These are phyloP conservation scores for Fraxinus americana DNA, from an alignment of 257 asterid genomes.

Conservation along the genomic window DNA sequence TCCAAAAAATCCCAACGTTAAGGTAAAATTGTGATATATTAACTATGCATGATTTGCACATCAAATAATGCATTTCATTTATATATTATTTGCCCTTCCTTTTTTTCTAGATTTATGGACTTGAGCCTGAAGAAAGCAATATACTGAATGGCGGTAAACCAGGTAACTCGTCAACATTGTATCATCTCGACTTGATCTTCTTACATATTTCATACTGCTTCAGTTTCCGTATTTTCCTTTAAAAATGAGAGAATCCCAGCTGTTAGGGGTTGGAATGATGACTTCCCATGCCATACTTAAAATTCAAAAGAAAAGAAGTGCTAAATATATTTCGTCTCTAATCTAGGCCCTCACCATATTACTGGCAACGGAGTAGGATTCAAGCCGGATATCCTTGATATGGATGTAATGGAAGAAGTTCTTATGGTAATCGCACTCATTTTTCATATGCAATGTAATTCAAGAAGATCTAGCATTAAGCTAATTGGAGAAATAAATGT, in stretches of 20 bases:
- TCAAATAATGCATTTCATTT: not conserved
- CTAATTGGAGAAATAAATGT: not conserved
- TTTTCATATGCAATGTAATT: not conserved
- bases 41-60: not conserved
- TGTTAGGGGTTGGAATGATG: too few species aligned
- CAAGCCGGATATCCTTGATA: constrained; percentile 91
- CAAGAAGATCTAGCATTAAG: not conserved
- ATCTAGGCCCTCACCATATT: constrained; percentile 86
- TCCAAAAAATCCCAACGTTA: constrained; percentile 76
- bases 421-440: constrained; percentile 59
- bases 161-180: constrained; percentile 39
- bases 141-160: constrained; percentile 93
- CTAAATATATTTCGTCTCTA: too few species aligned
- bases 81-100: not conserved
- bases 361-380: constrained; percentile 97
- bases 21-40: constrained; percentile 42
- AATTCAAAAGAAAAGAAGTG: too few species aligned
- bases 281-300: too few species aligned
- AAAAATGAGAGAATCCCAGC: too few species aligned
- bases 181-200: not conserved
- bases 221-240: not conserved
- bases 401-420: constrained; percentile 98
- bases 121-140: constrained; percentile 92
- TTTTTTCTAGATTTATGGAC: constrained; percentile 68
- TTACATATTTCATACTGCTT: not conserved